Evolutionary conservation across 176 grass and related monocot genomes (phyloP).

Genomic region (Cenchrus purpureus): DNA sequence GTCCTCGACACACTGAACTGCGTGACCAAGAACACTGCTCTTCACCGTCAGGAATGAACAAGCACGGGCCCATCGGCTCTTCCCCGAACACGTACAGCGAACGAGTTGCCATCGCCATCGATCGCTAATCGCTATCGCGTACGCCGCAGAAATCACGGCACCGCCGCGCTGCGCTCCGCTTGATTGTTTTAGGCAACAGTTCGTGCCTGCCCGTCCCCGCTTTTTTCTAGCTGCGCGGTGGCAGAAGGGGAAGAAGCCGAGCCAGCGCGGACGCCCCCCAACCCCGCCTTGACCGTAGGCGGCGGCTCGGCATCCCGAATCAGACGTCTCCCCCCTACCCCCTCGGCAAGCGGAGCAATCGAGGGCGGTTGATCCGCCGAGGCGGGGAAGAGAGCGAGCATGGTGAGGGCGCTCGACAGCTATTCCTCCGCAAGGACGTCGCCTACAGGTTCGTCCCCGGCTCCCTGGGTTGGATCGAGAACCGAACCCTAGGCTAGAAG

Average conservation of each 20-base stretch:
- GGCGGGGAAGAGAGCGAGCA: not conserved
- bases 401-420: slow-evolving; percentile 44
- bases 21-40: not conserved
- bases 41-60: not conserved
- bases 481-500: slow-evolving; percentile 2
- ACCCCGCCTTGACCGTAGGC: slow-evolving; percentile 25
- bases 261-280: not conserved
- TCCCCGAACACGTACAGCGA: not conserved
- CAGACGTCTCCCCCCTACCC: not conserved
- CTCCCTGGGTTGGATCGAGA: not conserved
- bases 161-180: not conserved
- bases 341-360: not conserved
- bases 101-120: not conserved
- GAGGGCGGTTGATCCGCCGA: not conserved
- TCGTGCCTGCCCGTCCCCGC: not conserved
- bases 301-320: not conserved
- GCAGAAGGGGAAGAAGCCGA: not conserved
- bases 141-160: not conserved
- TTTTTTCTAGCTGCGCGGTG: too few relatives aligned
- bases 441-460: slow-evolving; percentile 56
- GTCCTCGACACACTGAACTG: not conserved
- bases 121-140: slow-evolving; percentile 1
- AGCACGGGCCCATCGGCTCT: not conserved
- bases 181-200: not conserved
- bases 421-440: slow-evolving; percentile 61